These are phyloP conservation scores for Xylaria sp. DNA, from an alignment of 2,329 filamentous ascomycete genomes.

Conservation along the genomic window DNA sequence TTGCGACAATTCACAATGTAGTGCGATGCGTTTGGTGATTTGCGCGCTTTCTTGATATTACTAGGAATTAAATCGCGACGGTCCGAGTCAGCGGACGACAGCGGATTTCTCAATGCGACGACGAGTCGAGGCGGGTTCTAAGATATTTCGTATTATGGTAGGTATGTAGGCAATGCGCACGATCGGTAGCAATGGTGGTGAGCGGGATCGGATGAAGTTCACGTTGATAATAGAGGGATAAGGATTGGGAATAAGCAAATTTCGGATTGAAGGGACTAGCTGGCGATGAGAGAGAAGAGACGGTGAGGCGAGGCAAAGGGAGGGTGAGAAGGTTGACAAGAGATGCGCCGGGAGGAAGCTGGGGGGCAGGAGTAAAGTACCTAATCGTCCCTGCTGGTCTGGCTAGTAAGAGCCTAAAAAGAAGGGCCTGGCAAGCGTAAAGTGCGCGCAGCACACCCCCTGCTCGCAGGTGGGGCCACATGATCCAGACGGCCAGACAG, in stretches of 20 bases:
- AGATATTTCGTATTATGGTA: background rate
- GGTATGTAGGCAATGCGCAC: constrained; percentile 1
- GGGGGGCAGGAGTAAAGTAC: constrained; percentile 29
- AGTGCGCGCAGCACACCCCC: background rate
- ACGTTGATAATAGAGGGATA: background rate
- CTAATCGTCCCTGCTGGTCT: constrained; percentile 1
- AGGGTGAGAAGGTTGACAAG: constrained; percentile 25
- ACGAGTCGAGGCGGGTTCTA: background rate
- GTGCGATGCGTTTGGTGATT: constrained; percentile 1
- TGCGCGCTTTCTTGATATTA: constrained; percentile 3
- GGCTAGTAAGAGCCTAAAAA: constrained; percentile 16
- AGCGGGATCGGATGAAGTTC: background rate
- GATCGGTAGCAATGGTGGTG: background rate
- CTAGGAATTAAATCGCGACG: background rate
- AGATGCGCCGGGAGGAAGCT: constrained; percentile 19
- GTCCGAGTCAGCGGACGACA: background rate
- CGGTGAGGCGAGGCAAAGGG: constrained; percentile 6
- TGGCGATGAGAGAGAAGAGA: constrained; percentile 12
- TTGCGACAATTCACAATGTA: constrained; percentile 17
- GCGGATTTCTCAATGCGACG: constrained; percentile 13
- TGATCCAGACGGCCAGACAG: constrained; percentile 22
- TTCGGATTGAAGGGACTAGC: constrained; percentile 1
- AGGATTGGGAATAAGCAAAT: background rate
- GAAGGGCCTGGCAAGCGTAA: constrained; percentile 14
- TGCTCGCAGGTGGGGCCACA: constrained; percentile 23